These are phyloP conservation scores for Candida golubevii DNA, from an alignment of 805 yeast genomes.

Conservation along the genomic window DNA sequence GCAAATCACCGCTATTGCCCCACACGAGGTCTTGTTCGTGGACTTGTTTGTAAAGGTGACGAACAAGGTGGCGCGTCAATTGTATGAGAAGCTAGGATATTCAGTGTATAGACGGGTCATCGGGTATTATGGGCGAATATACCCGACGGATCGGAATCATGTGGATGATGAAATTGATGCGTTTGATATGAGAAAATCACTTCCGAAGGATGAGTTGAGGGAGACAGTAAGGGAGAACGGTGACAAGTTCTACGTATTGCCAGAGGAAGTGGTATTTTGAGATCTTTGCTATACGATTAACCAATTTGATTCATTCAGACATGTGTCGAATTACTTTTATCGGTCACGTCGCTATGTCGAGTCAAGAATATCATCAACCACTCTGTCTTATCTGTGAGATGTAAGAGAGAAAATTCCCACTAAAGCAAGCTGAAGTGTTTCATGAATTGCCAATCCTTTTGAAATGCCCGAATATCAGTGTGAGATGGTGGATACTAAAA, in stretches of 20 bases:
- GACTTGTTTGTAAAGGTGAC: slow-evolving; percentile 91
- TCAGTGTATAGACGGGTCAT: slow-evolving; percentile 80
- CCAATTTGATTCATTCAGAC: no score
- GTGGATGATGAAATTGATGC: slow-evolving; percentile 76
- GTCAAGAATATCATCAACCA: no score
- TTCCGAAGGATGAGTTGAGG: slow-evolving; percentile 51
- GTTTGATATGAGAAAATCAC: slow-evolving; percentile 73
- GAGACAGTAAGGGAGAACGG: slow-evolving; percentile 61
- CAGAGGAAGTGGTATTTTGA: slow-evolving; percentile 61
- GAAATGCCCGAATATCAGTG: no score
- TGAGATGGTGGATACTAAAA: no score
- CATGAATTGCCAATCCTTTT: no score
- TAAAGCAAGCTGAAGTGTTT: no score
- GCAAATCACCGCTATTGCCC: slow-evolving; percentile 62
- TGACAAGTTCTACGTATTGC: slow-evolving; percentile 52
- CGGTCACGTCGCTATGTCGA: no score
- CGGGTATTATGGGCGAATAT: slow-evolving; percentile 70
- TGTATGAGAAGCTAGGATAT: slow-evolving; percentile 87
- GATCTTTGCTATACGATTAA: no score
- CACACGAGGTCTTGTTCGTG: slow-evolving; percentile 76
- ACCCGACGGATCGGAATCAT: slow-evolving; percentile 44
- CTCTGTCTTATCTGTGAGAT: no score
- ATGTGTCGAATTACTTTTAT: no score
- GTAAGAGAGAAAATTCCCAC: no score
- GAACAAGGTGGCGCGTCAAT: slow-evolving; percentile 69